Evolutionary conservation across 305 asterid genomes (phyloP), one percentile per base, ranked within the genome.

Genomic region (Ilex paraguariensis): DNA sequence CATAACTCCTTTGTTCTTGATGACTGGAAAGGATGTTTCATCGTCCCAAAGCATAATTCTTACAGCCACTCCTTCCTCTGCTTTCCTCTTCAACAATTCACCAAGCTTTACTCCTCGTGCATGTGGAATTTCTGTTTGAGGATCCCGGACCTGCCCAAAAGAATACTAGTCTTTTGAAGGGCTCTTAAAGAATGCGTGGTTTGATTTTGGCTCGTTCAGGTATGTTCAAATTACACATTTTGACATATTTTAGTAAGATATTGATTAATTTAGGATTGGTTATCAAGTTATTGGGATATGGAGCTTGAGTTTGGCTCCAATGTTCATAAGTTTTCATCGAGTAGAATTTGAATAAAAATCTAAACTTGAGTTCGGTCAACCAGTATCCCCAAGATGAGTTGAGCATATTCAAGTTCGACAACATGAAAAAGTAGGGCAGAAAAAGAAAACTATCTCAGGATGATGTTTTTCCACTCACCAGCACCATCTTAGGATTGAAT

Each of bases 41-140:
- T 91, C 98, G 51, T 91, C 85, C 98, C 98, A 91, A 33, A 91
- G 73, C 75, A 91, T 58, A 75, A 91, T 73, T 68, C 92, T 84
- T 62, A 91, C 95, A 0, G 92, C 86, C 16, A 91, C 95, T 13
- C 95, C 96, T 73, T 88, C 98, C 57, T 84, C 90, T 8, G 96
- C 95, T 77, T 88, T 91, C 39, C 82, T 82, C 70, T 78, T 86
- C 69, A 91, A 62, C 42, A 91, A 54, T 39, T 91, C 95, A 9
- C 98, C 96, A 1, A 91, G 86, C 72, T 84, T 88, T 74, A 88
- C 86, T 44, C 98, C 98, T 45, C 75, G 64, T 12, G 96, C 95
- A 33, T 85, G 90, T 32, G 85, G 90, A 61, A 83, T 77, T 48
- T 76, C 83, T 4, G 96, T 89, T 48, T 70, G 62, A 31, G 86